Base-by-base conservation (phyloP, 2,329 filamentous ascomycete genomes). In the Thielaviopsis cerberus region DNA sequence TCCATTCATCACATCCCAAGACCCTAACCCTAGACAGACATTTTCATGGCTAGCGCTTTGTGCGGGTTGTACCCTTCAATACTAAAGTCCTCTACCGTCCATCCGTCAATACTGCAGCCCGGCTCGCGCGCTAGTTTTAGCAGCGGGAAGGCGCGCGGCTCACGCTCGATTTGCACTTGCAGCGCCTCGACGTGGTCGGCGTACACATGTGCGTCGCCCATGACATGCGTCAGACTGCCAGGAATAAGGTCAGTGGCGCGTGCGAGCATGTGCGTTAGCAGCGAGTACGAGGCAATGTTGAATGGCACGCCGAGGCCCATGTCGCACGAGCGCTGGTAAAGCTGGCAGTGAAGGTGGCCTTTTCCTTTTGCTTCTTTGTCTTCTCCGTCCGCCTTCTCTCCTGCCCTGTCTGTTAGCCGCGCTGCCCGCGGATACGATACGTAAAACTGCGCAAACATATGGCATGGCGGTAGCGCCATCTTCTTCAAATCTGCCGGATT, bases 191-290 rank as follows among this genome's bases (percentile, higher is more conserved):
- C 79, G 69, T 98, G 92, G 69, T 98, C 91, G 7, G 85, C 72
- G 70, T 98, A 98, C 1, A 98, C 84, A 70, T 98, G 92, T n/a
- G 91, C 88, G 70, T 98, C 92, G 15, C 92, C 92, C 89, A 98
- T 94, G 54, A 89, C 89, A 70, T 97, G 92, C 45, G 89, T 92
- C 62, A 98, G 77, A 55, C 81, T 91, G 0, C 91, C 92, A 0
- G 92, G 89, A 0, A 87, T 79, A 57, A 98, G 71, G 64, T 90
- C 84, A 66, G 86, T 89, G 11, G 86, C 88, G 67, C 90, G 84
- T 0, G 92, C 91, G 53, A 98, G 73, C 85, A 98, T 97, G 69
- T 97, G 90, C 50, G 90, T 96, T 48, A 98, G 74, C 59, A 98
- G 74, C 34, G 92, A 89, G 71, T 98, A 98, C 63, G 81, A 87